Conservation (phyloP, 202 grass and related monocot species). For the Eragrostis tef region DNA sequence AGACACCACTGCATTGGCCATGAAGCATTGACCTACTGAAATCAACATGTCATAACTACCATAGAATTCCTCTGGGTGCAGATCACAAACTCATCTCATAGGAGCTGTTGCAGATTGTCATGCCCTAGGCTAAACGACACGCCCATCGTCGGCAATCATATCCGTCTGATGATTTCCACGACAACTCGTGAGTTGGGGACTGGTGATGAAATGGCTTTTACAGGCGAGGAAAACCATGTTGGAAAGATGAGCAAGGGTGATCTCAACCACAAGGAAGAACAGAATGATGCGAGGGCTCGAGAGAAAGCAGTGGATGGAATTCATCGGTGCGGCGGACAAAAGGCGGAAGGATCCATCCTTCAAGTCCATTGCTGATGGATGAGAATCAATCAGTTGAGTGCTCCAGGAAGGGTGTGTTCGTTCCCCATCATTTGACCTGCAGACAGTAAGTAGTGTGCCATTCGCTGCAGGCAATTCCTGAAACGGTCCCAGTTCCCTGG, state of each 20-base stretch:
- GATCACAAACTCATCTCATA: constrained; percentile 42
- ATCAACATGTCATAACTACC: constrained; percentile 38
- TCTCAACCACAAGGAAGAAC: constrained; percentile 27
- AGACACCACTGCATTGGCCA: constrained; percentile 37
- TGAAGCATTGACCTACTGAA: constrained; percentile 57
- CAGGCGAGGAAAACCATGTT: constrained; percentile 35
- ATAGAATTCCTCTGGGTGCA: constrained; percentile 39
- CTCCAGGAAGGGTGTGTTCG: not conserved
- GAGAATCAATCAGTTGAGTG: constrained; percentile 22
- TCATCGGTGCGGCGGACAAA: constrained; percentile 5
- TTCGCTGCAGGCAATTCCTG: constrained; percentile 43
- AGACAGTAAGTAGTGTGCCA: constrained; percentile 43
- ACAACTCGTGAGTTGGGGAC: constrained; percentile 38
- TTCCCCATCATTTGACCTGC: constrained; percentile 53
- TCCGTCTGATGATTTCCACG: not conserved
- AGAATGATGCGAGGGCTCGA: constrained; percentile 13
- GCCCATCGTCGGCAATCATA: constrained; percentile 39
- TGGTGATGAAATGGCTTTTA: constrained; percentile 37
- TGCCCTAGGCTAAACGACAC: constrained; percentile 28
- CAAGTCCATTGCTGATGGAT: constrained; percentile 30
- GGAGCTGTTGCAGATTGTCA: constrained; percentile 24
- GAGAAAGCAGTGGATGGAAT: constrained; percentile 49
- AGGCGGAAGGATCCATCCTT: constrained; percentile 32
- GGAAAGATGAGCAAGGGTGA: constrained; percentile 31
- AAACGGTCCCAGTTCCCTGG: constrained; percentile 35